Evolutionary conservation across 257 asterid genomes (phyloP), one percentile per base, ranked within the genome.

Genomic region (Przewalskia tangutica): DNA sequence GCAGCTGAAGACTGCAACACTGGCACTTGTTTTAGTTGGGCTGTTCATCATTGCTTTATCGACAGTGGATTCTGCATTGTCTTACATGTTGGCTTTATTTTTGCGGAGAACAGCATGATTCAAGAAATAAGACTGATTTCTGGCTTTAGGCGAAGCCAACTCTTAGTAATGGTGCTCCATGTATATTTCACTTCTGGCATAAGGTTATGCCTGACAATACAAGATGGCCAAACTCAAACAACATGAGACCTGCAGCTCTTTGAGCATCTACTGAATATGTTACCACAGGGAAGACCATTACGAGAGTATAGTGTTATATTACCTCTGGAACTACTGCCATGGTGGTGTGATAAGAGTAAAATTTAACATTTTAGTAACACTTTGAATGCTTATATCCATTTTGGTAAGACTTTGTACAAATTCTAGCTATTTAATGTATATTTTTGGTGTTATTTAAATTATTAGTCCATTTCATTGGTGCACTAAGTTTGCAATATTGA

Each of bases 1-100:
- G 90, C 97, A 95, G 99, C 90, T 95, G 86, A 93, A 92, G 90
- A 95, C 97, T 1, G 97, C 98, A n/a, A 87, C 88, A 46, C 85
- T 95, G 86, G 94, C 98, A 59, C 98, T 95, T 23, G 89, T 88
- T 82, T 95, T 93, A 2, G 98, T 93, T 73, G 99, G 92, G 14
- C 40, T 91, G 89, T 93, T 95, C 20, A 90, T 95, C 50, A 85
- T 95, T 79, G 93, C 95, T 64, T 89, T 95, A 76, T 82, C 94
- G 13, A 88, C 98, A 0, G 94, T 95, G 13, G 99, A 95, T 82
- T 92, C 99, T 17, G 93, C 93, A 18, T 83, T 95, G 75, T 91
- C 95, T 56, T 95, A 81, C 82, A 66, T 95, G 48, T 90, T 93
- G 51, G 93, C 97, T 82, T 80, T 93, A 66, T 80, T 89, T 81